phyloP scores from a whole-genome alignment of 495 filamentous ascomycete genomes.

The Geoglossum glabrum region DNA sequence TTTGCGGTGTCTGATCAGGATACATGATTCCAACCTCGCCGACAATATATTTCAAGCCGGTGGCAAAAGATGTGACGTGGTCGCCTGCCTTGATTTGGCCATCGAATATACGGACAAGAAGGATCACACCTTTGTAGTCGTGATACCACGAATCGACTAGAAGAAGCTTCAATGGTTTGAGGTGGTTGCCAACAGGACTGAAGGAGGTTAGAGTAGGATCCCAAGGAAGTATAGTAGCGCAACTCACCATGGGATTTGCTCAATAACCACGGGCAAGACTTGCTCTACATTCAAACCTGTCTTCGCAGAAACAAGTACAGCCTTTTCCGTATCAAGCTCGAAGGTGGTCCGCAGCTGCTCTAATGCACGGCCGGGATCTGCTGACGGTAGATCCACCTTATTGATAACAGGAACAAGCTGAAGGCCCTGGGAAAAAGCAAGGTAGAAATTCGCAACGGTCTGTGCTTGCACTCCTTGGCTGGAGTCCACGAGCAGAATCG shows the following conservation, averaged over 20 bases:
- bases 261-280: slow-evolving; percentile 65
- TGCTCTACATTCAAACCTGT: slow-evolving; percentile 70
- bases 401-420: slow-evolving; percentile 82
- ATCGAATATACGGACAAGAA: slow-evolving; percentile 82
- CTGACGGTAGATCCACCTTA: slow-evolving; percentile 81
- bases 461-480: slow-evolving; percentile 85
- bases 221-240: not conserved
- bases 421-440: slow-evolving; percentile 82
- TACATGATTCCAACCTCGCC: slow-evolving; percentile 97
- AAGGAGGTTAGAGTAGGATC: not conserved
- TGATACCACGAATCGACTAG: slow-evolving; percentile 98
- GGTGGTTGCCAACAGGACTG: slow-evolving; percentile 49
- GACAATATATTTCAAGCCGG: slow-evolving; percentile 68
- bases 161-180: slow-evolving; percentile 56
- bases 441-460: slow-evolving; percentile 93
- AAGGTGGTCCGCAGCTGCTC: slow-evolving; percentile 71
- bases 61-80: slow-evolving; percentile 64
- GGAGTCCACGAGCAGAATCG: slow-evolving; percentile 79
- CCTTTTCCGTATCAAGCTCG: slow-evolving; percentile 63
- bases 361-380: slow-evolving; percentile 65
- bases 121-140: slow-evolving; percentile 79
- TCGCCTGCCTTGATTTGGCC: slow-evolving; percentile 69
- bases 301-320: slow-evolving; percentile 81
- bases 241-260: slow-evolving; percentile 52
- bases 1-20: slow-evolving; percentile 68